Evolutionary conservation across 2,329 filamentous ascomycete genomes (phyloP).

Genomic region (Didymella pinodella): DNA sequence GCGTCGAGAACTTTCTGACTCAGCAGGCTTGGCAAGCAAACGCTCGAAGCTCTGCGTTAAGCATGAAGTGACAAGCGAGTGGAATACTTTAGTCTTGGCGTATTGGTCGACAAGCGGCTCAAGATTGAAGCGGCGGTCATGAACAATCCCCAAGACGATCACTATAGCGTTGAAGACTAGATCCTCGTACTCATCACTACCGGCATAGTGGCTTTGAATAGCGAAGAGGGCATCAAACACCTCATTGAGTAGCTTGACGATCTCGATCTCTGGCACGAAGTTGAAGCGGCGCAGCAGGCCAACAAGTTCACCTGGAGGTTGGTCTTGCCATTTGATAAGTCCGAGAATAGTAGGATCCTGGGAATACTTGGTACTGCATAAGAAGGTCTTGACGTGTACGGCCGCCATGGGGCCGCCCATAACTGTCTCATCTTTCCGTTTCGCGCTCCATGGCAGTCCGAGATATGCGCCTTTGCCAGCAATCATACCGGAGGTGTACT

Average conservation of each 20-base stretch:
- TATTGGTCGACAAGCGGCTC: slow-evolving; percentile 91
- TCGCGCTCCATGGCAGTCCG: slow-evolving; percentile 80
- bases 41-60: slow-evolving; percentile 86
- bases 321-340: slow-evolving; percentile 84
- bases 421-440: slow-evolving; percentile 74
- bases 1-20: slow-evolving; percentile 82
- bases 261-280: slow-evolving; percentile 96
- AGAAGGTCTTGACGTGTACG: slow-evolving; percentile 80
- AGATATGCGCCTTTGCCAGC: slow-evolving; percentile 86
- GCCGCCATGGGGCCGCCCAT: slow-evolving; percentile 77
- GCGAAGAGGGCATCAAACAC: slow-evolving; percentile 92
- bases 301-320: slow-evolving; percentile 73
- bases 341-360: slow-evolving; percentile 88
- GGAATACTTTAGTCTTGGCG: slow-evolving; percentile 86
- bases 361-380: slow-evolving; percentile 94
- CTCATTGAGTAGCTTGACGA: slow-evolving; percentile 90
- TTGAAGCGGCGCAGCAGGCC: slow-evolving; percentile 81
- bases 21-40: slow-evolving; percentile 81
- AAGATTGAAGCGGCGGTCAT: slow-evolving; percentile 92
- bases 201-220: slow-evolving; percentile 88
- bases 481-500: slow-evolving; percentile 79
- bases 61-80: slow-evolving; percentile 89
- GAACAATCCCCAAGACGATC: slow-evolving; percentile 88
- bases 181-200: slow-evolving; percentile 91
- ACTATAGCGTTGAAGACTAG: slow-evolving; percentile 90